These are phyloP conservation scores for Talaromyces proteolyticus DNA, from an alignment of 495 filamentous ascomycete genomes.

Conservation along the genomic window DNA sequence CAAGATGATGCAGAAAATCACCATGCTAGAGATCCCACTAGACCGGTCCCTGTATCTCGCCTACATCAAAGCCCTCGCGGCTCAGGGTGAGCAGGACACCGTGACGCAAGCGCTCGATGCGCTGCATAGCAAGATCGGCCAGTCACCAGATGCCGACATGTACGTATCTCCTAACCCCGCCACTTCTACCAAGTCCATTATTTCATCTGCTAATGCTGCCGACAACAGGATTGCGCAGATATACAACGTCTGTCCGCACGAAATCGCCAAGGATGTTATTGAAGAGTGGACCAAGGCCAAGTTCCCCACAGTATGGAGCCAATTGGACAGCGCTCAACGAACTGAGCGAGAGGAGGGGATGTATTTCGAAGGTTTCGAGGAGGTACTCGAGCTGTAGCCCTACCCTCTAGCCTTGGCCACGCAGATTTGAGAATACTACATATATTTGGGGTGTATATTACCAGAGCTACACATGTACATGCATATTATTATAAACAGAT, in stretches of 20 bases:
- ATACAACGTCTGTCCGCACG: constrained; percentile 62
- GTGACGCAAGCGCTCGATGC: constrained; percentile 56
- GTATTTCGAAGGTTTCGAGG: constrained; percentile 28
- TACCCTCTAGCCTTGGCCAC: too few species aligned
- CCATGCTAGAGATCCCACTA: constrained; percentile 68
- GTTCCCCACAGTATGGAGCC: constrained; percentile 63
- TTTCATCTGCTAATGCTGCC: too few species aligned
- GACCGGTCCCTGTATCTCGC: constrained; percentile 62
- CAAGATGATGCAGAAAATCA: constrained; percentile 69
- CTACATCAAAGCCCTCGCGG: constrained; percentile 70
- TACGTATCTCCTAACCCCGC: constrained; percentile 41
- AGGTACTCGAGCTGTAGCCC: constrained; percentile 4
- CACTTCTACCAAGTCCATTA: not conserved
- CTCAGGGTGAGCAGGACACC: constrained; percentile 59
- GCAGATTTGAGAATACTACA: too few species aligned
- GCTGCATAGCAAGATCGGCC: constrained; percentile 58
- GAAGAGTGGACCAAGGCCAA: constrained; percentile 62
- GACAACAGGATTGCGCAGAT: constrained; percentile 62
- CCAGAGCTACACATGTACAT: not conserved
- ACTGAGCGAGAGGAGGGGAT: constrained; percentile 31
- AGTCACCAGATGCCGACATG: constrained; percentile 60
- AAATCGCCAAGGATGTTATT: constrained; percentile 57
- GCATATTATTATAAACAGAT: too few species aligned
- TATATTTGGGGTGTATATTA: too few species aligned
- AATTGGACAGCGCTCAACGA: constrained; percentile 36